Evolutionary conservation across 305 asterid genomes (phyloP), one percentile per base, ranked within the genome.

Genomic region (Rubia balearica): DNA sequence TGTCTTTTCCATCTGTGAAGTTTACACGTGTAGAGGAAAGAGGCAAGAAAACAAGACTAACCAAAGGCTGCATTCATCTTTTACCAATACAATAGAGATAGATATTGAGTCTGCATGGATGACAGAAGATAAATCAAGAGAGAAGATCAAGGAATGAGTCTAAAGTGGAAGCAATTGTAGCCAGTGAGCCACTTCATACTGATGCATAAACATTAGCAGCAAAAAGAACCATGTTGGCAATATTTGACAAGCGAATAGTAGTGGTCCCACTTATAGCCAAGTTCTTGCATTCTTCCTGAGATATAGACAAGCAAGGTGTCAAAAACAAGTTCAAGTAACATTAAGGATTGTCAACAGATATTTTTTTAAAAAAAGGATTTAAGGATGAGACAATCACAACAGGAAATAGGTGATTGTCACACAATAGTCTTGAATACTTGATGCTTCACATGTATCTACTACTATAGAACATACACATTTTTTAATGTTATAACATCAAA

Each of bases 61-160:
- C 88, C 86, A 84, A 79, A 59, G 88, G 88, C 72, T 84, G 88
- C 88, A 84, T 84, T 1, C 88, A 81, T 75, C 71, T 84, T 83
- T 84, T 84, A 71, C 88, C 88, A 62, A 84, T 82, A 36, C 86
- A 86, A 78, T 84, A 84, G 40, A 73, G 84, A 65, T 82, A 84
- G 88, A 45, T 84, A 82, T 33, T 77, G 84, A 6, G 76, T 78
- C 76, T 82, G 83, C 88, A 84, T 84, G 71, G 88, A 82, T 71
- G 78, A 84, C 88, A 84, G 62, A 84, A 77, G 59, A 84, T 84
- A 79, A 84, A 82, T 21, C 88, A 85, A 14, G 85, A 84, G 33
- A 82, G 77, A 59, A 84, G 81, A 71, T 84, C 88, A 27, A 82
- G 85, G 67, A 84, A 81, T 14, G 88, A 84, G 73, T 84, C 88